These are phyloP conservation scores for Chenopodium album DNA, from an alignment of 148 eudicot species.

Conservation along the genomic window DNA sequence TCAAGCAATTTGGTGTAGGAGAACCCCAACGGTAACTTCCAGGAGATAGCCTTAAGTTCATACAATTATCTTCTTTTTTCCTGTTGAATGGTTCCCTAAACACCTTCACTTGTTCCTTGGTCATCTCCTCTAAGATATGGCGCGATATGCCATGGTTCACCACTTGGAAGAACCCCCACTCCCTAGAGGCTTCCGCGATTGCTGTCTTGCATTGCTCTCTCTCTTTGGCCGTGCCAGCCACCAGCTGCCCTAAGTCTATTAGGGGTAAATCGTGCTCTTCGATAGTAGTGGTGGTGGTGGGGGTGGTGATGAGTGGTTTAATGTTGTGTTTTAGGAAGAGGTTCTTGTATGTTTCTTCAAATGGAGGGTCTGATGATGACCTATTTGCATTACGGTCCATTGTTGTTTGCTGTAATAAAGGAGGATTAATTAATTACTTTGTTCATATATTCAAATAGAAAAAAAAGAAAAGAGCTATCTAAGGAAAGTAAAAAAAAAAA, in stretches of 20 bases:
- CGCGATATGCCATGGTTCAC: constrained; percentile 67
- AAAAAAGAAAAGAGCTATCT: background rate
- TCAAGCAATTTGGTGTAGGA: constrained; percentile 60
- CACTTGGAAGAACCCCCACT: constrained; percentile 91
- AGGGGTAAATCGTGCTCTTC: constrained; percentile 50
- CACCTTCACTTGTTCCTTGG: constrained; percentile 47
- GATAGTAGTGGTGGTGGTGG: background rate
- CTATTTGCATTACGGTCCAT: constrained; percentile 18
- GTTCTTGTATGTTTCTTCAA: constrained; percentile 46
- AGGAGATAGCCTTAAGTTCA: constrained; percentile 42
- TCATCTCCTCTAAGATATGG: constrained; percentile 50
- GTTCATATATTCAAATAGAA: background rate
- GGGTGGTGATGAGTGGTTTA: background rate
- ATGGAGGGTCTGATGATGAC: constrained; percentile 61
- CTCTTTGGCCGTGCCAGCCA: constrained; percentile 28
- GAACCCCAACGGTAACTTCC: constrained; percentile 93
- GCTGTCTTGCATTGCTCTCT: constrained; percentile 52
- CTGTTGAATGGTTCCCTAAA: constrained; percentile 57
- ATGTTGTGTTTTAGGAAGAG: constrained; percentile 30
- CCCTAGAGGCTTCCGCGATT: constrained; percentile 54
- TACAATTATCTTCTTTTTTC: constrained; percentile 39
- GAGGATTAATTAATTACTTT: background rate
- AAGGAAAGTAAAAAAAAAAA: background rate
- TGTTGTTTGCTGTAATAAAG: background rate
- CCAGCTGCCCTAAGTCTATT: constrained; percentile 46